Evolutionary conservation across 1,284 basidiomycete genomes (phyloP), one percentile per base, ranked within the genome.

Genomic region (Coriolopsis trogii): DNA sequence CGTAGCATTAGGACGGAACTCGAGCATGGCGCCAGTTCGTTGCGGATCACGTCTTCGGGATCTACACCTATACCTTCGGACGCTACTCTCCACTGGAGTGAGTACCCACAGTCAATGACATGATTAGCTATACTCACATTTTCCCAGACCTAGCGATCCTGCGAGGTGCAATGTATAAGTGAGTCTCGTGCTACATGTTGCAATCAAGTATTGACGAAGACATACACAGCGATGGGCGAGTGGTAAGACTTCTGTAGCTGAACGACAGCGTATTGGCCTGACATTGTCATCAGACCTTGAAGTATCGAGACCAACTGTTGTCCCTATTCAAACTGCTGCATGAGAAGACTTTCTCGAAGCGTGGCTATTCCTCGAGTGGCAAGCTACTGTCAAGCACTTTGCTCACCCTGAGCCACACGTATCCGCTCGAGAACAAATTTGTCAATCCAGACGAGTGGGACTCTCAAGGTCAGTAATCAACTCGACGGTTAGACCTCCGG

Each of bases 21-120:
- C 4, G 89, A 91, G 48, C 84, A 89, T 58, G 95, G 95, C 2
- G 93, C 94, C 0, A 93, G 91, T 49, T 93, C 91, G 0, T 71
- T 87, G 21, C 75, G 92, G 46, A 95, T 90, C 8, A 95, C 93
- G 0, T 88, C 88, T 3, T 82, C 86, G 5, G 84, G 83, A 20
- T 80, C 81, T 6, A 84, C 86, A 1, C 79, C 84, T 0, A 70
- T 91, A 23, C 84, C 90, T 3, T 88, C 89, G 2, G 95, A 98
- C 68, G 89, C 91, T 3, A 88, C 91, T 1, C 75, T 97, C 38
- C 92, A 96, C 65, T 96, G 93, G 91, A 92, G 86, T 88, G 68
- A 54, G 85, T 67, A 8, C 36, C 51, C 12, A 37, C 10, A 53
- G 18, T 49, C 54, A n/a, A 18, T 24, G 4, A 20, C 18, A 15